phyloP scores from a whole-genome alignment of 495 filamentous ascomycete species.

The Daldinia loculata region DNA sequence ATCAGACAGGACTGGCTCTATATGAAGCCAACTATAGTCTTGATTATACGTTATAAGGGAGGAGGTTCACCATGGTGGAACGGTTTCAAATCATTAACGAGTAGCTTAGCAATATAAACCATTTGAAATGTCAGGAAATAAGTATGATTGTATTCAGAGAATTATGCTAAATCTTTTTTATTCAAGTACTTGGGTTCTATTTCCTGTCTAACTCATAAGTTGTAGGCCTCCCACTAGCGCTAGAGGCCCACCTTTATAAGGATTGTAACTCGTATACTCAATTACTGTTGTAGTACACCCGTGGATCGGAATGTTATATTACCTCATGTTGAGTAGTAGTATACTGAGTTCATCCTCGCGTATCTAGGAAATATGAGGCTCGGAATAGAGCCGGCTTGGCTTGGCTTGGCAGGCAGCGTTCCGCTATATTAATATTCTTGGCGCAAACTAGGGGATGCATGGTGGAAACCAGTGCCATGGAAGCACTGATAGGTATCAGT shows the following conservation, averaged over 20 bases:
- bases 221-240: background rate
- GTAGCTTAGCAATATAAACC: background rate
- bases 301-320: background rate
- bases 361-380: background rate
- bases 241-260: background rate
- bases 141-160: too few relatives aligned
- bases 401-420: constrained; percentile 6
- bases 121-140: background rate
- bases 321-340: background rate
- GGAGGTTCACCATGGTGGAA: constrained; percentile 1
- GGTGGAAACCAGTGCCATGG: constrained; percentile 1
- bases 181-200: background rate
- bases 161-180: too few relatives aligned
- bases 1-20: background rate
- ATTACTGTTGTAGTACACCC: background rate
- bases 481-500: background rate
- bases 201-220: background rate
- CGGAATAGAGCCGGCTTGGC: constrained; percentile 9
- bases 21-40: background rate
- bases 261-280: background rate
- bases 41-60: constrained; percentile 29
- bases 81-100: constrained; percentile 7
- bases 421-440: background rate
- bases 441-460: background rate
- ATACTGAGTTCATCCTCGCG: background rate